Conservation (phyloP, 371 early-diverging fungal genomes). For the Conidiobolus incongruus region DNA sequence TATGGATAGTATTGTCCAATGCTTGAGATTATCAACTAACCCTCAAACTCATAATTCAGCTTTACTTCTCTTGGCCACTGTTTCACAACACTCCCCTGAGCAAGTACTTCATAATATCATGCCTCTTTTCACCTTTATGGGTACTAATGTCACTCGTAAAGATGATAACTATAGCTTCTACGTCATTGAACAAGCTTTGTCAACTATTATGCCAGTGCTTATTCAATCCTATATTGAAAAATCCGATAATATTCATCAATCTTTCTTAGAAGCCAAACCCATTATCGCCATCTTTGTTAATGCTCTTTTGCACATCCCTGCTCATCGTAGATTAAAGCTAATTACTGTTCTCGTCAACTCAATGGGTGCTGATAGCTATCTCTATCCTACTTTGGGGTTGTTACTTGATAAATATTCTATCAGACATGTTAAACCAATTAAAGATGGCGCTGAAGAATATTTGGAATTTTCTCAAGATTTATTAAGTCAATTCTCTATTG, state of each 20-base stretch:
- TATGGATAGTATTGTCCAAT: constrained; percentile 71
- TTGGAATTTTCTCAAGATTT: too few species aligned
- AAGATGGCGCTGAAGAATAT: constrained; percentile 8
- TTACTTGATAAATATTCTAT: constrained; percentile 46
- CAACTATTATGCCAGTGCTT: constrained; percentile 69
- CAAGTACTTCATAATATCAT: constrained; percentile 77
- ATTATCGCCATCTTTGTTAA: constrained; percentile 79
- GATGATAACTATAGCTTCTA: constrained; percentile 92
- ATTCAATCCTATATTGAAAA: constrained; percentile 25
- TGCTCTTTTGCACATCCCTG: constrained; percentile 78
- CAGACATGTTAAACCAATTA: constrained; percentile 20
- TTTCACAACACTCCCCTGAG: constrained; percentile 62
- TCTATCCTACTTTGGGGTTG: constrained; percentile 45
- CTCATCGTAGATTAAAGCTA: constrained; percentile 70
- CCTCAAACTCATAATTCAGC: constrained; percentile 89
- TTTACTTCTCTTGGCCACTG: constrained; percentile 67
- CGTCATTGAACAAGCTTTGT: constrained; percentile 74
- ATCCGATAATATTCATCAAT: constrained; percentile 10
- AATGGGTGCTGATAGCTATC: constrained; percentile 50
- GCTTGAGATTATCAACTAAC: constrained; percentile 70
- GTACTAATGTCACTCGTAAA: constrained; percentile 78
- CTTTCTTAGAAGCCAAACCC: constrained; percentile 27
- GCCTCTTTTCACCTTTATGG: constrained; percentile 95
- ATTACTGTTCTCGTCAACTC: constrained; percentile 62
- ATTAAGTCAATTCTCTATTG: constrained; percentile 23